Percentiles rank a stretch among this genome's conserved stretches.
These are phyloP conservation scores for Xylaria cubensis DNA, from an alignment of 495 filamentous ascomycete genomes.

Conservation along the genomic window DNA sequence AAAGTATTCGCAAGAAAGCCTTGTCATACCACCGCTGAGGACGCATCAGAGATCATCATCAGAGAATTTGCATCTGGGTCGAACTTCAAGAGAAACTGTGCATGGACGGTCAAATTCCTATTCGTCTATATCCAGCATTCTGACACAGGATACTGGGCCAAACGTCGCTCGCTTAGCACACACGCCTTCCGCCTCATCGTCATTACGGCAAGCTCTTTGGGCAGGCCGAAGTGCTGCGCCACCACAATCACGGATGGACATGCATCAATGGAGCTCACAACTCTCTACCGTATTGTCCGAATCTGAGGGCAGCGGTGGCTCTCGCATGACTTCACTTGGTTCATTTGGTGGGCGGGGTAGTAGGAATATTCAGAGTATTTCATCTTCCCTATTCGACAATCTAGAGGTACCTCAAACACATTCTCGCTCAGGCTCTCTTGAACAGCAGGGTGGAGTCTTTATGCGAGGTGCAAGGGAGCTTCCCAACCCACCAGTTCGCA, in stretches of 20 bases:
- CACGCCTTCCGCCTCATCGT: conserved; percentile 37
- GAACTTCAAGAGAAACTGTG: conserved; percentile 55
- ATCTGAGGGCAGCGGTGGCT: conserved; percentile 57
- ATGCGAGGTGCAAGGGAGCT: conserved; percentile 40
- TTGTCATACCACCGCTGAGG: conserved; percentile 57
- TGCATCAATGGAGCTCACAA: conserved; percentile 74
- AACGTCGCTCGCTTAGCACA: conserved; percentile 36
- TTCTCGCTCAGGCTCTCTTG: conserved; percentile 49
- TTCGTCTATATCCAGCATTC: conserved; percentile 56
- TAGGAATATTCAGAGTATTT: conserved; percentile 58
- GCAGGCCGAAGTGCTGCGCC: conserved; percentile 30
- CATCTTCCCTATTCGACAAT: conserved; percentile 53
- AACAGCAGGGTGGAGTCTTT: conserved; percentile 45
- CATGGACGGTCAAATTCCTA: conserved; percentile 55
- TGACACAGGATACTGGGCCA: conserved; percentile 51
- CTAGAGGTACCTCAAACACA: conserved; percentile 47
- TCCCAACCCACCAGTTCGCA: conserved; percentile 39
- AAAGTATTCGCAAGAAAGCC: conserved; percentile 62
- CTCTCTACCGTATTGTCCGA: conserved; percentile 76
- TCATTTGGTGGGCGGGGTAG: conserved; percentile 48
- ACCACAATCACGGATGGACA: conserved; percentile 38
- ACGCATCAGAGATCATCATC: conserved; percentile 51
- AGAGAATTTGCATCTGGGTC: conserved; percentile 56
- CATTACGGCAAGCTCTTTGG: conserved; percentile 39
- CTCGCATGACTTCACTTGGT: conserved; percentile 53